Conservation (phyloP, 495 filamentous ascomycete species). For the Penicillium coprophilum region DNA sequence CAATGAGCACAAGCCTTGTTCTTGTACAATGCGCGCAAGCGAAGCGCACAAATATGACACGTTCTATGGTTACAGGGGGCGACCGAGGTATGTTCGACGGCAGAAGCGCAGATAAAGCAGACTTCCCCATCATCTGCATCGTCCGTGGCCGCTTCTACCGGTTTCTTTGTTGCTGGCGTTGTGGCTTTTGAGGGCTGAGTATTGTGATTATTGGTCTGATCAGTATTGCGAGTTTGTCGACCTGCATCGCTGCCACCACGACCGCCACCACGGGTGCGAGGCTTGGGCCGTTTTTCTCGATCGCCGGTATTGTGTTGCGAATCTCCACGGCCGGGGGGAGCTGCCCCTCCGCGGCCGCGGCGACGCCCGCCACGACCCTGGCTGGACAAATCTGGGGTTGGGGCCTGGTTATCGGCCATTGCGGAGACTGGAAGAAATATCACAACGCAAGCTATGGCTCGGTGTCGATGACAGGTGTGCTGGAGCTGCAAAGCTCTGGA, state of each 20-base stretch:
- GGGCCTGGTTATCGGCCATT: constrained; percentile 42
- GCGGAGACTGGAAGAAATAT: constrained; percentile 9
- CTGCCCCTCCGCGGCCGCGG: constrained; percentile 41
- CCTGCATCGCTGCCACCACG: constrained; percentile 29
- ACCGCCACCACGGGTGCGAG: constrained; percentile 40
- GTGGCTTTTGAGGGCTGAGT: constrained; percentile 14
- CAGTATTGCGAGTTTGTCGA: constrained; percentile 23
- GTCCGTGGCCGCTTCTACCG: constrained; percentile 33
- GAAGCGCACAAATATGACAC: constrained; percentile 91
- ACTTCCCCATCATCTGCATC: constrained; percentile 72
- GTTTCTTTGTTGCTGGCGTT: constrained; percentile 23
- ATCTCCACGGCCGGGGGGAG: constrained; percentile 29
- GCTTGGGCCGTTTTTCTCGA: constrained; percentile 24
- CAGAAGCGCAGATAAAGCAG: constrained; percentile 95
- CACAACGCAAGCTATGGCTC: constrained; percentile 5
- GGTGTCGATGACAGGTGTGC: constrained; percentile 15
- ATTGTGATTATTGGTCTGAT: constrained; percentile 16
- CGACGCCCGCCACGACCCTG: constrained; percentile 42
- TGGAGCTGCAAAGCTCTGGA: constrained; percentile 17
- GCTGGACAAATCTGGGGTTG: constrained; percentile 31
- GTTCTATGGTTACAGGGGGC: constrained; percentile 93
- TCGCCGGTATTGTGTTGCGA: constrained; percentile 24
- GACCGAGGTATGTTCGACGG: constrained; percentile 77
- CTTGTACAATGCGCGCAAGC: constrained; percentile 91
- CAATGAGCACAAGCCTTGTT: constrained; percentile 93